Evolutionary conservation across 202 grass and related monocot species (phyloP).

Genomic region (Sporobolus alterniflorus): DNA sequence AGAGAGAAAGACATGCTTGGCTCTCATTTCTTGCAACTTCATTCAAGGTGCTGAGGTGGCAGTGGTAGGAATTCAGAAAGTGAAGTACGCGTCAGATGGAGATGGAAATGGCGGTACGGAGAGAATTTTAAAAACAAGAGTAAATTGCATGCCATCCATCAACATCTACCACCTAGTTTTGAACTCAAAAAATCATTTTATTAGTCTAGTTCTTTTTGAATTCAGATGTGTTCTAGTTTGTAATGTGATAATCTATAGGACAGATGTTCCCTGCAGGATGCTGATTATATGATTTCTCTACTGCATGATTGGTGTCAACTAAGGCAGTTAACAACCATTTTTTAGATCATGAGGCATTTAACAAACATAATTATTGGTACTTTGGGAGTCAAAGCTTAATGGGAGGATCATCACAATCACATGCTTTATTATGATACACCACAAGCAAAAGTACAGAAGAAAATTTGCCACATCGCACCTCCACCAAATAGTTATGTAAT

Average conservation of each 20-base stretch:
- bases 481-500: constrained; percentile 12
- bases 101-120: background rate
- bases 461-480: constrained; percentile 1
- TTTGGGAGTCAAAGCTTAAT: constrained; percentile 26
- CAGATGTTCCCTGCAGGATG: constrained; percentile 31
- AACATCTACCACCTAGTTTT: background rate
- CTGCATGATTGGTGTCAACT: constrained; percentile 16
- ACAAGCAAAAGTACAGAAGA: background rate
- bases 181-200: background rate
- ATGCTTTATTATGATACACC: background rate
- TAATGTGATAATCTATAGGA: constrained; percentile 29
- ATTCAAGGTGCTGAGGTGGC: background rate
- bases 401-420: constrained; percentile 27
- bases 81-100: constrained; percentile 1
- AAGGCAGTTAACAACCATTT: constrained; percentile 5
- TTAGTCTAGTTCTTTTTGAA: background rate
- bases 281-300: constrained; percentile 30
- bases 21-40: background rate
- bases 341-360: background rate
- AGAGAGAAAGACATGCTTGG: constrained; percentile 4
- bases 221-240: constrained; percentile 3
- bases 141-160: constrained; percentile 13
- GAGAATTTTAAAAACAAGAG: constrained; percentile 15
- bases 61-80: background rate
- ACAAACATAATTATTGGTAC: constrained; percentile 18